A percentile compares a stretch with the other conserved stretches of the same genome.
Evolutionary conservation across 345 rosid species (phyloP).

Genomic region (Pseudoturritis turrita): DNA sequence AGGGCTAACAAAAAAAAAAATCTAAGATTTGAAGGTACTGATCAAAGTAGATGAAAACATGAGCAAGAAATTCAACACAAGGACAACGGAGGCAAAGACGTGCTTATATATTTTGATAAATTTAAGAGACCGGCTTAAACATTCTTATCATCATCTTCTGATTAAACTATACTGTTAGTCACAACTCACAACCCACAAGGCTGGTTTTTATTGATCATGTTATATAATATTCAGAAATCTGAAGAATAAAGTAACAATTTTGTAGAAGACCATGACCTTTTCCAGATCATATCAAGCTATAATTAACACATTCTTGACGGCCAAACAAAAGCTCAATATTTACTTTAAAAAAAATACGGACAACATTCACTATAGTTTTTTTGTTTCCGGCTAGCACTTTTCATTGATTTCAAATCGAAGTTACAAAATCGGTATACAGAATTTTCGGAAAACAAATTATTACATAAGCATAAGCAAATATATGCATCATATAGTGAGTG

Average conservation of each 20-base stretch:
- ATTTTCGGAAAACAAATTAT: too few relatives aligned
- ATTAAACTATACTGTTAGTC: slow-evolving; percentile 10
- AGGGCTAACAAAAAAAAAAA: not conserved
- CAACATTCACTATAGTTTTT: not conserved
- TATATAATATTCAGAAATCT: not conserved
- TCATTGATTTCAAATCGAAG: too few relatives aligned
- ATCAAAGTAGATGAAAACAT: not conserved
- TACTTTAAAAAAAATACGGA: not conserved
- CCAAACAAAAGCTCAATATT: slow-evolving; percentile 2
- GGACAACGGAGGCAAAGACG: slow-evolving; percentile 21
- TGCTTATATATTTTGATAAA: slow-evolving; percentile 1
- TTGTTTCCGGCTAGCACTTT: too few relatives aligned
- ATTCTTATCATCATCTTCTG: not conserved
- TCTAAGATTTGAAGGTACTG: not conserved
- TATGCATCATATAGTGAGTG: too few relatives aligned
- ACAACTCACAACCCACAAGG: not conserved
- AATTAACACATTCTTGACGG: slow-evolving; percentile 8
- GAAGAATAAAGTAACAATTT: not conserved
- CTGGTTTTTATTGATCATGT: slow-evolving; percentile 12
- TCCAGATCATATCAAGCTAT: slow-evolving; percentile 21
- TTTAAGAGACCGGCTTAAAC: not conserved
- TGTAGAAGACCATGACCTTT: not conserved
- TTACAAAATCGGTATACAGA: too few relatives aligned
- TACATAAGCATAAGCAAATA: too few relatives aligned
- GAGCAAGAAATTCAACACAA: not conserved